Conservation (phyloP, 176 grass and related monocot genomes). For the bread wheat (Triticum aestivum) region DNA sequence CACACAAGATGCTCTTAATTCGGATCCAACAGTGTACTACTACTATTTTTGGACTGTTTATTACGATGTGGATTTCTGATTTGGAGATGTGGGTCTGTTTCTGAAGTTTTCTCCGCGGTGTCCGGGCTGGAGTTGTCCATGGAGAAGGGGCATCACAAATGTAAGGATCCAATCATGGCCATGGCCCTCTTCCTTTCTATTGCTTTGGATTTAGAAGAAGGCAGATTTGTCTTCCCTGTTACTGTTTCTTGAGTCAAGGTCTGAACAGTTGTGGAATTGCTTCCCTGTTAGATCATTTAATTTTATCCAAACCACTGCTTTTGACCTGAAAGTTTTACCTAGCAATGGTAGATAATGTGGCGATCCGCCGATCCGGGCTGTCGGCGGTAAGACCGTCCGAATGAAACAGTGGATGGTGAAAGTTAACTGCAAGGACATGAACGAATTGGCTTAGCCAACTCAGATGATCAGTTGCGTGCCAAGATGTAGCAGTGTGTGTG, state of each 20-base stretch:
- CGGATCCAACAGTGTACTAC: not conserved
- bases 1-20: not conserved
- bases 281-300: not conserved
- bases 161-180: constrained; percentile 51
- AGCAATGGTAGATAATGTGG: constrained; percentile 3
- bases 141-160: constrained; percentile 96
- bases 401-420: not conserved
- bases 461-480: constrained; percentile 10
- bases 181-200: not conserved
- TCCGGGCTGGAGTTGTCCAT: constrained; percentile 92
- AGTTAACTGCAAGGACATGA: not conserved
- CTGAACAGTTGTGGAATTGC: not conserved
- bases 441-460: not conserved
- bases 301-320: not conserved
- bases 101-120: constrained; percentile 94
- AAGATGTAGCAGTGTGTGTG: not conserved
- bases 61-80: constrained; percentile 5
- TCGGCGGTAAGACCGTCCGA: not conserved
- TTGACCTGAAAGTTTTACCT: not conserved
- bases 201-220: constrained; percentile 9
- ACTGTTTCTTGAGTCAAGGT: constrained; percentile 10
- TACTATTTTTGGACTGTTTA: not conserved
- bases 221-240: constrained; percentile 3
- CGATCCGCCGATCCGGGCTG: not conserved
- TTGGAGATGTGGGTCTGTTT: constrained; percentile 21